Base-by-base conservation (phyloP, 805 yeast genomes). In the Starmerella stellata region DNA sequence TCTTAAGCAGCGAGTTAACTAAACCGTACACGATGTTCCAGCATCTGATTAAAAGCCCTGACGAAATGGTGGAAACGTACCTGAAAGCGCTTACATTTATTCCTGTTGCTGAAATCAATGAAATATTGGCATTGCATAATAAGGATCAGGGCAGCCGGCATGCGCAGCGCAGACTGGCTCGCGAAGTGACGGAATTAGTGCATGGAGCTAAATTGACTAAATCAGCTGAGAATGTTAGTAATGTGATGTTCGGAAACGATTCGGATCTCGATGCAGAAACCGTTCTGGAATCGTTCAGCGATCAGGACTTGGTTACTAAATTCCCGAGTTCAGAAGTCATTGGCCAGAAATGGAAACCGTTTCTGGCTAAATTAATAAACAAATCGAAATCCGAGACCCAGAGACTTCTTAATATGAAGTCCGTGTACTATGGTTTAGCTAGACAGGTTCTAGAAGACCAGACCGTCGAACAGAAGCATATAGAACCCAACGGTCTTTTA, bases 11-110 rank as follows among this genome's bases (percentile, higher is more conserved):
- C 5, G 56, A 62, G n/a, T 58, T 78, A 42, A 87, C 95, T 1
- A 66, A 79, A 14, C 74, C 93, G 0, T 90, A 70, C 57, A 78
- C 79, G 35, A 58, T 90, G 46, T 90, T 78, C 55, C 96, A 90
- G 50, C 79, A 75, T 53, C 78, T 90, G 57, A 70, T 78, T 51
- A 78, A 79, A 46, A 65, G 77, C 0, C 73, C 78, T 0, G 54
- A 51, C 28, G 75, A 68, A 15, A 85, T 78, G 45, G 75, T 85
- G 3, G 69, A 60, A 27, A 70, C 66, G 47, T 70, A 81, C 34
- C 61, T 90, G 49, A 75, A 72, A 52, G 69, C 74, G 39, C 81
- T 87, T 54, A 87, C 96, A 0, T 62, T 90, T 38, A 59, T 87
- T 21, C 90, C 95, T 0, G 44, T 70, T 4, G 52, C 59, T 2